Conservation (phyloP, 2,329 filamentous ascomycete species). For the Penicillium frequentans region DNA sequence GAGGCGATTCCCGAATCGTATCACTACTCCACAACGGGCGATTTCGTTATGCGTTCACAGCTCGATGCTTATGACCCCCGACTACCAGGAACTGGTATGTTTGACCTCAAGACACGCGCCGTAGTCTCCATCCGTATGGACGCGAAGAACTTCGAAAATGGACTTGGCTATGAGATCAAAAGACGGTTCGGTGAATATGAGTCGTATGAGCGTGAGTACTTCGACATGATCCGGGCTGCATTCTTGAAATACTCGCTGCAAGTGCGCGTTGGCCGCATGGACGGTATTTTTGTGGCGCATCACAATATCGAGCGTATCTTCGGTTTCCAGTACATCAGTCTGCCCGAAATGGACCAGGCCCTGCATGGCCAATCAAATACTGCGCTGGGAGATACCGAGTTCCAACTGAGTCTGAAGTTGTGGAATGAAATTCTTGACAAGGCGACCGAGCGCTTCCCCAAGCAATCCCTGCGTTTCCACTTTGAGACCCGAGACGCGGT, state of each 20-base stretch:
- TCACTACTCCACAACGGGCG: slow-evolving; percentile 81
- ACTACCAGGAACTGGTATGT: slow-evolving; percentile 87
- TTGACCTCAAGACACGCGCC: slow-evolving; percentile 92
- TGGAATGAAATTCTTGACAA: slow-evolving; percentile 77
- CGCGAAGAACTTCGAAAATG: slow-evolving; percentile 66
- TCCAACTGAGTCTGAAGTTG: slow-evolving; percentile 74
- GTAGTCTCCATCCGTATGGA: slow-evolving; percentile 93
- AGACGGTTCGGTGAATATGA: slow-evolving; percentile 74
- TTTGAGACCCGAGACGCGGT: slow-evolving; percentile 69
- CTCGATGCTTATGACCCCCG: slow-evolving; percentile 85
- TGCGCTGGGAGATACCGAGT: slow-evolving; percentile 76
- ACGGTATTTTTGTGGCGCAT: slow-evolving; percentile 95
- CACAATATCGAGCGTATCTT: slow-evolving; percentile 96
- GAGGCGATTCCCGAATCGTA: slow-evolving; percentile 73
- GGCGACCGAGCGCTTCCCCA: slow-evolving; percentile 73
- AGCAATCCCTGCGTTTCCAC: slow-evolving; percentile 72
- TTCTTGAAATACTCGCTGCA: slow-evolving; percentile 97
- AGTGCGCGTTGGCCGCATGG: slow-evolving; percentile 96
- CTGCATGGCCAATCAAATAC: slow-evolving; percentile 75
- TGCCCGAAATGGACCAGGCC: slow-evolving; percentile 84
- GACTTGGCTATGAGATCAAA: slow-evolving; percentile 84
- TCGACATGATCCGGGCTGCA: slow-evolving; percentile 91
- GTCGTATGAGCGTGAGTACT: slow-evolving; percentile 94
- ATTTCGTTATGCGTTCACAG: slow-evolving; percentile 93
- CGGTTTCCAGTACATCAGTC: slow-evolving; percentile 89